Percentiles rank a stretch among this genome's conserved stretches.
These are phyloP conservation scores for Colletotrichum chrysophilum DNA, from an alignment of 2,329 filamentous ascomycete species.

Conservation along the genomic window DNA sequence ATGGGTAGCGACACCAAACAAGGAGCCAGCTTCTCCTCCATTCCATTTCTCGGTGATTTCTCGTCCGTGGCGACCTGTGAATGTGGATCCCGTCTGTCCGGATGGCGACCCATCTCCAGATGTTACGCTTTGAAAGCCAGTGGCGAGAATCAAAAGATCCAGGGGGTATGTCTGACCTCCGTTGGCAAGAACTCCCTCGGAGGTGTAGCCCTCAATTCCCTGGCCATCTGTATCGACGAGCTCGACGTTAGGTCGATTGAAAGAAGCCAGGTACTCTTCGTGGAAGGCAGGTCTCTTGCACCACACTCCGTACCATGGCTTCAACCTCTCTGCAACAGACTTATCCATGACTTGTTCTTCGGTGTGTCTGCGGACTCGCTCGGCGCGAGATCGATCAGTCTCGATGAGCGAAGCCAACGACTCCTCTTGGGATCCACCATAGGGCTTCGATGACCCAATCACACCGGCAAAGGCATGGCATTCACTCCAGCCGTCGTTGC, in stretches of 20 bases:
- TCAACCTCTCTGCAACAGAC: slow-evolving; percentile 53
- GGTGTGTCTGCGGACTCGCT: slow-evolving; percentile 48
- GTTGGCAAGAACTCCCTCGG: slow-evolving; percentile 45
- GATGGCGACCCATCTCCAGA: slow-evolving; percentile 7
- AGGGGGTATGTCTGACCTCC: slow-evolving; percentile 51
- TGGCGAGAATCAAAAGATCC: slow-evolving; percentile 42
- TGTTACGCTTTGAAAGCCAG: slow-evolving; percentile 36
- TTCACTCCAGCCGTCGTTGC: slow-evolving; percentile 53
- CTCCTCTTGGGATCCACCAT: slow-evolving; percentile 34
- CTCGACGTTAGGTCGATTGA: slow-evolving; percentile 62
- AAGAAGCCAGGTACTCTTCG: slow-evolving; percentile 61
- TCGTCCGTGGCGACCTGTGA: not conserved
- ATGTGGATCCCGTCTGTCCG: not conserved
- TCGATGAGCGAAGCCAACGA: slow-evolving; percentile 41
- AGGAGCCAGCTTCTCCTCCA: not conserved
- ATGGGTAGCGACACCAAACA: not conserved
- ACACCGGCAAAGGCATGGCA: slow-evolving; percentile 35
- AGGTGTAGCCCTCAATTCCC: slow-evolving; percentile 51
- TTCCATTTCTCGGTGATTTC: not conserved
- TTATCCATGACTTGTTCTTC: slow-evolving; percentile 54
- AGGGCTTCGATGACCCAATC: slow-evolving; percentile 43
- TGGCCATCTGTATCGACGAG: slow-evolving; percentile 64
- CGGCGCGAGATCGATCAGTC: slow-evolving; percentile 44
- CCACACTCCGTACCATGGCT: slow-evolving; percentile 64
- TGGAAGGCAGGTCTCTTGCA: slow-evolving; percentile 69